Evolutionary conservation across 495 filamentous ascomycete genomes (phyloP), one percentile per base, ranked within the genome.

Genomic region (Aspergillus heteromorphus): DNA sequence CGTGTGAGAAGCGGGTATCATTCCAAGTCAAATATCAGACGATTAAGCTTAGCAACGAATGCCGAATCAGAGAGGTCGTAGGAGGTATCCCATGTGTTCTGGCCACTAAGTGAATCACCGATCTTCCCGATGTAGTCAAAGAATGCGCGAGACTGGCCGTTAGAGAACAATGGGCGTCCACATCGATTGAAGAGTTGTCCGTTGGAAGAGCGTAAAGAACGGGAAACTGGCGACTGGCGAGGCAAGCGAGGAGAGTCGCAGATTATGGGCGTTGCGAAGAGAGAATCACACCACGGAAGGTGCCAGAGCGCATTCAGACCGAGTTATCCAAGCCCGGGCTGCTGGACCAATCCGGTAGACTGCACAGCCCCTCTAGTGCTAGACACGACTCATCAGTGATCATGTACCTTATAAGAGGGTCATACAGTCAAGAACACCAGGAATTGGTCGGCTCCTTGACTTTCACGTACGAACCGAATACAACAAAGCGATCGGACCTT

Each of bases 1-100:
- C 38, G 30, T 20, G 49, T 34, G 54, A 30, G 43, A 34, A 43
- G 40, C 20, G 49, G 45, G 31, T 47, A 31, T 36, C 52, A 51
- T 55, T 51, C 51, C 51, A 40, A 17, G 13, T 21, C 11, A 11
- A 49, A 13, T n/a, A 29, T 13, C 17, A 47, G 20, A n/a, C 3
- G 16, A 27, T 27, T 47, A 47, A 47, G 43, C 43, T 47, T 23
- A 29, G 23, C 14, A 29, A 16, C 17, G 18, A 8, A 30, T 14
- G 21, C 14, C 25, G 43, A 20, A 27, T 27, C 13, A 7, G 21
- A 47, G 29, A 8, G 23, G 20, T 25, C 23, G 43, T 29, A 8
- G 16, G 14, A 6, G 20, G 29, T 29, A 47, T 47, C 43, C 21
- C 43, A 47, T 47, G 21, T 29, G 43, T 23, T 47, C 43, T 47